phyloP scores from a whole-genome alignment of 1,284 basidiomycete species.

The Polyporus tsugae region DNA sequence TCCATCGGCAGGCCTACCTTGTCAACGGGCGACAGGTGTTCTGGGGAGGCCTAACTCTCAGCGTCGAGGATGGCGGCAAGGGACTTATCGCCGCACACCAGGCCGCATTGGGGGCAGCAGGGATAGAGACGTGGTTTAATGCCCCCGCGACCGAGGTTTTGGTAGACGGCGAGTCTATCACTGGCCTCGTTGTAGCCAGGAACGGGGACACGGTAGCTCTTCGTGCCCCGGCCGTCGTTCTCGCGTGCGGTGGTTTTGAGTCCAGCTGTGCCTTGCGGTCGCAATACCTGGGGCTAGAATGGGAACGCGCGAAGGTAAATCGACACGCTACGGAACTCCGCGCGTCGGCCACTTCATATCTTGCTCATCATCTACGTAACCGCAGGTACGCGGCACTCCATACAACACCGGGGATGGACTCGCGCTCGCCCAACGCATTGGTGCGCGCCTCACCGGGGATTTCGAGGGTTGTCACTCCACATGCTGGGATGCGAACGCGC shows the following conservation, averaged over 20 bases:
- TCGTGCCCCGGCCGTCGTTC: slow-evolving; percentile 53
- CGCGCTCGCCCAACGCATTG: slow-evolving; percentile 55
- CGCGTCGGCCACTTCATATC: not conserved
- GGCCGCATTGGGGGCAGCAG: slow-evolving; percentile 54
- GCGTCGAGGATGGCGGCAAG: slow-evolving; percentile 65
- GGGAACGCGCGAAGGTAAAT: slow-evolving; percentile 63
- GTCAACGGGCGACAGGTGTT: slow-evolving; percentile 68
- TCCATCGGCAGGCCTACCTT: slow-evolving; percentile 73
- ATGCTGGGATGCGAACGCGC: slow-evolving; percentile 74
- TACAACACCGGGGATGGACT: slow-evolving; percentile 74
- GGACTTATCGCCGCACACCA: slow-evolving; percentile 69
- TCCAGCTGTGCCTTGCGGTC: slow-evolving; percentile 58
- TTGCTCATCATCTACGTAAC: not conserved
- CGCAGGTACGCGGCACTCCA: slow-evolving; percentile 71
- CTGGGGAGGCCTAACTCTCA: slow-evolving; percentile 73
- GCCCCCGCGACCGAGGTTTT: slow-evolving; percentile 55
- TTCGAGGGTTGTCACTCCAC: slow-evolving; percentile 74
- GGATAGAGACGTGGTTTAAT: slow-evolving; percentile 65
- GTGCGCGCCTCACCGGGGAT: slow-evolving; percentile 66
- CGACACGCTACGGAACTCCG: not conserved
- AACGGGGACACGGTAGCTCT: slow-evolving; percentile 48
- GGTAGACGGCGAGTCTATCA: slow-evolving; percentile 46
- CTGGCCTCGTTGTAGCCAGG: slow-evolving; percentile 54
- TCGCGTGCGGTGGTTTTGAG: slow-evolving; percentile 74
- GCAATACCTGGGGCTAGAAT: slow-evolving; percentile 61